Base-by-base conservation (phyloP, 768 basidiomycete genomes). In the Cyathus striatus region DNA sequence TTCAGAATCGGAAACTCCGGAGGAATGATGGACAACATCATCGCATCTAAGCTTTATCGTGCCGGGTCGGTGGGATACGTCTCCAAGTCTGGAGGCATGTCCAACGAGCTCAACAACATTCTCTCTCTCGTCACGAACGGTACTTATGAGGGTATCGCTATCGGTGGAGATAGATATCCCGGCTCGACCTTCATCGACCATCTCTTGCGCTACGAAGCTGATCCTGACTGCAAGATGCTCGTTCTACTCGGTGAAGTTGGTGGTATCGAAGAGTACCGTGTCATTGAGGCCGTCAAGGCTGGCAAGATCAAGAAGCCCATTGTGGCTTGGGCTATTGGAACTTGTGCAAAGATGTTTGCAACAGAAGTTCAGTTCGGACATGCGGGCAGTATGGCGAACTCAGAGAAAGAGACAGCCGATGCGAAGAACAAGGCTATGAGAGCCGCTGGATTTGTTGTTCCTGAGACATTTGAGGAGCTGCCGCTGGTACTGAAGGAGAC, bases 11-110 rank as follows among this genome's bases (percentile, higher is more conserved):
- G 95, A 58, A 99, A 99, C 79, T 93, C 90, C 46, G 95, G 95
- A 75, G 95, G 89, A 59, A 98, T 98, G 95, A 96, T 97, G 94
- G 95, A 99, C 76, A 99, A 98, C 76, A 94, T 98, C 71, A 96
- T 97, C 60, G 73, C 94, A 5, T 95, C 92, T 49, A 99, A 97
- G 76, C 86, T 99, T 49, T 99, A 97, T 80, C 92, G 94, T 57
- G 73, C 93, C 21, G 95, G 95, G 44, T 92, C 93, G 10, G 90
- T 99, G 55, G 95, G 94, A 58, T 99, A 98, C 66, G 95, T 99
- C 61, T 96, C 92, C 66, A 99, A 99, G 73, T 97, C 94, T 6
- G 95, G 95, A 54, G 95, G 95, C 66, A 99, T 99, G 95, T 98
- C 95, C 57, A 98, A 98, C 74, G 95, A 99, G 69, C 75, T 99